phyloP scores from a whole-genome alignment of 192 early-diverging fungal species.

The Backusella tuberculispora region DNA sequence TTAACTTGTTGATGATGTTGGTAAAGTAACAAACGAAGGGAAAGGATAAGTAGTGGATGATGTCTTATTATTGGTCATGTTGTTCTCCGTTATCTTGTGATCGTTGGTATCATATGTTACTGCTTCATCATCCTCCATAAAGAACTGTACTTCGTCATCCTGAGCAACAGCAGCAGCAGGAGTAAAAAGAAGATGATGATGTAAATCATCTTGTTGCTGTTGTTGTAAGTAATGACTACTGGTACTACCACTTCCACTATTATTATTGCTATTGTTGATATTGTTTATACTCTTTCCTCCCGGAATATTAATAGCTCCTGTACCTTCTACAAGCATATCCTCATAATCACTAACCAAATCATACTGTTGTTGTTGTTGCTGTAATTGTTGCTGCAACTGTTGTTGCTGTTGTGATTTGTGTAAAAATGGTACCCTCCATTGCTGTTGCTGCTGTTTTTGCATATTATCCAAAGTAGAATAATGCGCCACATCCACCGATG shows the following conservation, averaged over 20 bases:
- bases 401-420: not conserved
- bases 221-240: not conserved
- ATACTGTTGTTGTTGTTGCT: not conserved
- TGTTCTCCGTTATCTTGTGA: conserved; percentile 8
- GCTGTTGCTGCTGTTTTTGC: not conserved
- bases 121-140: conserved; percentile 30
- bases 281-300: not conserved
- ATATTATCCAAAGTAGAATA: not conserved
- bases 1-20: conserved; percentile 15
- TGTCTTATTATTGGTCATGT: not conserved
- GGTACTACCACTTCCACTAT: conserved; percentile 2
- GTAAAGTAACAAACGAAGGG: conserved; percentile 22
- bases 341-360: conserved; percentile 7
- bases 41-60: not conserved
- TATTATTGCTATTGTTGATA: not conserved
- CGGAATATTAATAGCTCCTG: conserved; percentile 31
- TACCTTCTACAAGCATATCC: conserved; percentile 7
- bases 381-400: not conserved
- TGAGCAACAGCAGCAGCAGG: not conserved
- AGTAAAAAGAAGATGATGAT: not conserved
- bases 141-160: conserved; percentile 35
- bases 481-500: conserved; percentile 6
- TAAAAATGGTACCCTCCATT: too few species aligned
- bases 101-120: conserved; percentile 14
- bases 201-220: not conserved